Base-by-base conservation (phyloP, 257 asterid genomes). In the Orobanche coerulescens region DNA sequence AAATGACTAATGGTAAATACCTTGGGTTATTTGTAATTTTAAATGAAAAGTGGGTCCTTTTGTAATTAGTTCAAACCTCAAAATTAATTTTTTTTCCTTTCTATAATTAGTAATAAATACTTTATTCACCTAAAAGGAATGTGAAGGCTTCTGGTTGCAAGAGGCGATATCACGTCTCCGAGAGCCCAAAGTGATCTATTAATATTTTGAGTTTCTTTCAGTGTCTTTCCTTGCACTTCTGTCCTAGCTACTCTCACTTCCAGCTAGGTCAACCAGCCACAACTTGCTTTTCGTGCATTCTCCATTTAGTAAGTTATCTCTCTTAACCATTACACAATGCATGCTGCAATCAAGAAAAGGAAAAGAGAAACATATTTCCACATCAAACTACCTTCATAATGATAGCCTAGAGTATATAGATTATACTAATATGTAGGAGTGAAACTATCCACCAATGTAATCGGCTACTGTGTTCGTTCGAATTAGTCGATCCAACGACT, bases 211-310 rank as follows among this genome's bases (percentile, higher is more conserved):
- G 98, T 84, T 77, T 93, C 98, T 71, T 82, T 93, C 34, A 89
- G 67, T 64, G 97, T 78, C 61, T 89, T 96, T 25, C 96, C 98
- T 46, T 81, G 95, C 50, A 89, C 98, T 62, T 93, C 97, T 0
- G 96, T 78, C 80, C 84, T 89, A 10, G 97, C 97, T 67, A 93
- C 75, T 53, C 98, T 93, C 98, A 49, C 98, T 93, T 62, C 98
- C 98, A 0, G 98, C 98, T 19, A 93, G 66, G 69, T 93, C 98
- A 46, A 93, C 85, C 52, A 93, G 73, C 98, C 98, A 89, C 14
- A 93, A 76, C 80, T 89, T 93, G 85, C 98, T 93, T 74, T 68
- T 89, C 4, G 95, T 89, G 79, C 88, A 73, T 68, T 93, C 98
- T 68, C 97, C 97, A 16, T 70, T 89, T 26, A 86, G 70, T 50